These are phyloP conservation scores for Dujonia santamariae DNA, from an alignment of 1,139 yeast genomes.

Conservation along the genomic window DNA sequence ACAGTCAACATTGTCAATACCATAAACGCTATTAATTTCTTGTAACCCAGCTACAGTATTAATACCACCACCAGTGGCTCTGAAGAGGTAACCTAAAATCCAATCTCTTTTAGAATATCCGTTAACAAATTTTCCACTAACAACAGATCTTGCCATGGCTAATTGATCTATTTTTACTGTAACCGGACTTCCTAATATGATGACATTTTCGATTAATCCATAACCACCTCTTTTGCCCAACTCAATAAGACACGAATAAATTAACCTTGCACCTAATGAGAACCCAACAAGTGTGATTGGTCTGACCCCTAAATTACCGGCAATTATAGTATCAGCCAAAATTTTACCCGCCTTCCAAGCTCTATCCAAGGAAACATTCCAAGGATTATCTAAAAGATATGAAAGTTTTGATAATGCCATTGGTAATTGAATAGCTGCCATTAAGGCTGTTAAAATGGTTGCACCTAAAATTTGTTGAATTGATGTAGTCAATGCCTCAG, in stretches of 20 bases:
- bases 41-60: slow-evolving; percentile 89
- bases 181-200: slow-evolving; percentile 84
- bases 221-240: slow-evolving; percentile 82
- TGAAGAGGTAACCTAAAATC: slow-evolving; percentile 90
- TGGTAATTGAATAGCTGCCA: slow-evolving; percentile 95
- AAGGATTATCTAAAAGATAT: slow-evolving; percentile 90
- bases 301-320: slow-evolving; percentile 86
- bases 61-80: slow-evolving; percentile 95
- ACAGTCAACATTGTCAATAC: slow-evolving; percentile 82
- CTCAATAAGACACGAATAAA: slow-evolving; percentile 85
- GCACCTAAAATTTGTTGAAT: slow-evolving; percentile 94
- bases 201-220: slow-evolving; percentile 88
- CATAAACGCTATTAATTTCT: slow-evolving; percentile 59
- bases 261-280: slow-evolving; percentile 89
- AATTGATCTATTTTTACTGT: slow-evolving; percentile 78
- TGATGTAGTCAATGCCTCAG: slow-evolving; percentile 89
- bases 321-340: slow-evolving; percentile 83
- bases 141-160: slow-evolving; percentile 78
- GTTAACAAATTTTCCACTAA: slow-evolving; percentile 85
- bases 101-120: slow-evolving; percentile 94
- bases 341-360: slow-evolving; percentile 97
- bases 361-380: slow-evolving; percentile 95
- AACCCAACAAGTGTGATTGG: slow-evolving; percentile 94
- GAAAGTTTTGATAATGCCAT: slow-evolving; percentile 88
- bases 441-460: slow-evolving; percentile 84